phyloP scores from a whole-genome alignment of 352 stramenopile genomes.

The Thalassiosira exigua region DNA sequence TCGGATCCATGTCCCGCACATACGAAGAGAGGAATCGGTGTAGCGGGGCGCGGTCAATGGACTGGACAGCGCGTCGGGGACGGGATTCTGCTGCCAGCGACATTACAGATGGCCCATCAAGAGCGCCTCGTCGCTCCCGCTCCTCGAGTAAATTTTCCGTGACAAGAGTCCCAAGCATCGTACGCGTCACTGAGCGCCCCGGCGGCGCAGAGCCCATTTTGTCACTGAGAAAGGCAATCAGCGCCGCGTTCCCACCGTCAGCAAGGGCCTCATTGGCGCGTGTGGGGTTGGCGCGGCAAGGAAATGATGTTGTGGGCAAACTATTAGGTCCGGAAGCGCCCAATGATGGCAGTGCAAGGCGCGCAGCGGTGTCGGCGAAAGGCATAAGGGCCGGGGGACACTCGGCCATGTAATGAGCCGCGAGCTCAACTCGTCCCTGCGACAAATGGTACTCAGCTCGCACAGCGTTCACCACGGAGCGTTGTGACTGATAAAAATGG shows the following conservation, averaged over 20 bases:
- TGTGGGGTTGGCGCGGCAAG: conserved; percentile 44
- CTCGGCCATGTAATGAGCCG: conserved; percentile 78
- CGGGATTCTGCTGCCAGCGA: conserved; percentile 21
- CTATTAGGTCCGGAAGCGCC: conserved; percentile 58
- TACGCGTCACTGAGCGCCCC: conserved; percentile 73
- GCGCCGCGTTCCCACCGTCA: conserved; percentile 62
- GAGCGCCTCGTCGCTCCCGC: too few relatives aligned
- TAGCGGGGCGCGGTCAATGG: conserved; percentile 40
- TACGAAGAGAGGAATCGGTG: conserved; percentile 76
- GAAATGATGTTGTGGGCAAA: conserved; percentile 2
- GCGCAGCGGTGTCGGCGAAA: conserved; percentile 74
- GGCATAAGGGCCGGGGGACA: conserved; percentile 73
- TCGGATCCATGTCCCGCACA: conserved; percentile 79
- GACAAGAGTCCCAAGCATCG: conserved; percentile 84
- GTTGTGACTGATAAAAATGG: conserved; percentile 67
- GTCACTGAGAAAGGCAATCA: conserved; percentile 81
- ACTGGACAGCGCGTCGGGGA: conserved; percentile 12
- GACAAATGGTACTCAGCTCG: conserved; percentile 82
- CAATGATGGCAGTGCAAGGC: conserved; percentile 73
- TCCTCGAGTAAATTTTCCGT: conserved; percentile 81
- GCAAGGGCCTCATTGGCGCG: conserved; percentile 69
- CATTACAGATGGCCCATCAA: too few relatives aligned
- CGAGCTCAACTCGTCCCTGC: conserved; percentile 71
- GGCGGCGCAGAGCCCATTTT: conserved; percentile 74
- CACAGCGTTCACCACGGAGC: conserved; percentile 78